A percentile compares a stretch with the other conserved stretches of the same genome.
Evolutionary conservation across 345 rosid genomes (phyloP).

Genomic region (Arabidopsis arenosa): DNA sequence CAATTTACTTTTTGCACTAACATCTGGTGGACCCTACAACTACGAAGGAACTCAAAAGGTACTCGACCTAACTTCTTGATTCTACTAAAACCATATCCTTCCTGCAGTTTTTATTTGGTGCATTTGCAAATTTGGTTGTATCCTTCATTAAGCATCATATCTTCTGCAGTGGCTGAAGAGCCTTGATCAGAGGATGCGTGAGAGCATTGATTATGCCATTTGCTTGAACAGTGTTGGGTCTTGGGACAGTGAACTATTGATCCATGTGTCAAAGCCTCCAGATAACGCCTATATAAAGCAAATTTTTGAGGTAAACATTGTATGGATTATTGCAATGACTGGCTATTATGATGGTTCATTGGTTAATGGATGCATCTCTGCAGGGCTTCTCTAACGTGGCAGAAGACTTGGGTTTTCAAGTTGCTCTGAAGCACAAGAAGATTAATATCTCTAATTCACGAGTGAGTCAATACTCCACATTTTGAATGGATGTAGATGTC

Average conservation of each 20-base stretch:
- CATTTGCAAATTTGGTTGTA: slow-evolving; percentile 21
- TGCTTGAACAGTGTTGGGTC: slow-evolving; percentile 96
- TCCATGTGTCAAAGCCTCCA: slow-evolving; percentile 98
- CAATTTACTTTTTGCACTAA: slow-evolving; percentile 91
- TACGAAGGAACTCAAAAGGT: slow-evolving; percentile 98
- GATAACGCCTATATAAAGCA: slow-evolving; percentile 90
- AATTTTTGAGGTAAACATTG: slow-evolving; percentile 78
- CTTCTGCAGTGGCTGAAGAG: slow-evolving; percentile 91
- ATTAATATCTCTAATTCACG: slow-evolving; percentile 93
- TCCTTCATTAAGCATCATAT: slow-evolving; percentile 31
- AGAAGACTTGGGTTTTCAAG: slow-evolving; percentile 72
- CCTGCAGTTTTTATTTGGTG: slow-evolving; percentile 1
- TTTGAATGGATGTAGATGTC: not conserved
- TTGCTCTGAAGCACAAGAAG: slow-evolving; percentile 94
- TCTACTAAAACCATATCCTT: slow-evolving; percentile 9
- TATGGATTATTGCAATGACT: slow-evolving; percentile 26
- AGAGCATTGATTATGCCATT: slow-evolving; percentile 95
- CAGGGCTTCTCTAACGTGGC: slow-evolving; percentile 89
- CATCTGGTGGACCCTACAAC: slow-evolving; percentile 98
- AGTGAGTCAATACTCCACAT: slow-evolving; percentile 59
- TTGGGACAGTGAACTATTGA: slow-evolving; percentile 71
- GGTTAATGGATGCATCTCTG: slow-evolving; percentile 38
- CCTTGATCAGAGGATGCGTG: slow-evolving; percentile 95
- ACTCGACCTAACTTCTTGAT: slow-evolving; percentile 37
- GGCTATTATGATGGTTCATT: slow-evolving; percentile 37